Conservation (phyloP, 345 rosid genomes). For the Eutrema heterophyllum region DNA sequence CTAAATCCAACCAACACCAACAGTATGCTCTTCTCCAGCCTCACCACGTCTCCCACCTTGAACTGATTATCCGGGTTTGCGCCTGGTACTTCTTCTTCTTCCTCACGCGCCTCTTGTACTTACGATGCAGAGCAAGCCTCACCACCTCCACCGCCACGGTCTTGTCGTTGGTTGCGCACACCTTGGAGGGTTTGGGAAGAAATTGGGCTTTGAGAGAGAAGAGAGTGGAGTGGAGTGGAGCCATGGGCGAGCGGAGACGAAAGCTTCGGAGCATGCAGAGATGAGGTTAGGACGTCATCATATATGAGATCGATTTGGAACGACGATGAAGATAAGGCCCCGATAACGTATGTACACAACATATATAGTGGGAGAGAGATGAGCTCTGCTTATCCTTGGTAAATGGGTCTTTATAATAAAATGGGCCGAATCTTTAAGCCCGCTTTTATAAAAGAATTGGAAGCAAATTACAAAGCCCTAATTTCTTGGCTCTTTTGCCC, state of each 20-base stretch:
- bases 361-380: not conserved
- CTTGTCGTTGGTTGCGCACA: conserved; percentile 78
- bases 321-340: conserved; percentile 10
- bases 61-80: conserved; percentile 84
- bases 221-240: conserved; percentile 44
- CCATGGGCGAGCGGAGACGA: conserved; percentile 52
- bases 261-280: conserved; percentile 43
- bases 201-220: conserved; percentile 44
- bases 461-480: conserved; percentile 1
- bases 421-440: conserved; percentile 11
- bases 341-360: not conserved
- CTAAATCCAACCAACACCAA: too few species aligned
- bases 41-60: conserved; percentile 71
- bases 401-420: conserved; percentile 1
- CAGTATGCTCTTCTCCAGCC: conserved; percentile 66
- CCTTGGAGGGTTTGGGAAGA: conserved; percentile 23
- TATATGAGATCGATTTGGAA: not conserved
- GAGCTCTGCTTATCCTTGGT: not conserved
- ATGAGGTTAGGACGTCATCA: conserved; percentile 36
- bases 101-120: conserved; percentile 82
- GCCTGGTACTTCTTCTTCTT: conserved; percentile 93
- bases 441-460: not conserved
- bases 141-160: conserved; percentile 80
- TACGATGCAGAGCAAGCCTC: conserved; percentile 70
- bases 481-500: not conserved